A percentile compares a stretch with the other conserved stretches of the same genome.
Conservation (phyloP, 1,284 basidiomycete genomes). For the Agaricales sp. region DNA sequence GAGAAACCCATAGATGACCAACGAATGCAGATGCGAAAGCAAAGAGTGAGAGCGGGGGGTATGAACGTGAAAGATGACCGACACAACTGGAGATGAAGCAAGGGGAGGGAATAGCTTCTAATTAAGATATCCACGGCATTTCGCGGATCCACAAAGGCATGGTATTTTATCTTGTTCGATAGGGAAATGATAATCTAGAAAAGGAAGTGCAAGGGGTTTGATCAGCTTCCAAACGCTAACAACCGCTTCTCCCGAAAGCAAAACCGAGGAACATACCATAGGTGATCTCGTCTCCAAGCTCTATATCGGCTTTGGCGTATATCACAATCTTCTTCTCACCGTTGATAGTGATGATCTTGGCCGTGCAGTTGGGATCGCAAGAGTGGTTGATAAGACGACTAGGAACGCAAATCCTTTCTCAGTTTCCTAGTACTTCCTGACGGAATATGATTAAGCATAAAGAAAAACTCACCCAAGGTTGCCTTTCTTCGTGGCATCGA, state of each 20-base stretch:
- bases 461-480: constrained; percentile 75
- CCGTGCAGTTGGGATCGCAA: constrained; percentile 95
- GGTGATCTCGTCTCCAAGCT: constrained; percentile 91
- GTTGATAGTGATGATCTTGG: constrained; percentile 97
- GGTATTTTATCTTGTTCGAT: constrained; percentile 90
- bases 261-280: constrained; percentile 57
- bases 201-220: constrained; percentile 6
- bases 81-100: neutral
- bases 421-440: constrained; percentile 13
- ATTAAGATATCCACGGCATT: constrained; percentile 87
- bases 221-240: constrained; percentile 1
- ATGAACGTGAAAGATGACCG: no score
- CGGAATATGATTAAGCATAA: constrained; percentile 6
- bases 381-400: constrained; percentile 95
- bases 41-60: neutral
- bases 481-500: constrained; percentile 98
- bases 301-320: constrained; percentile 91
- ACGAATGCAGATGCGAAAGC: no score
- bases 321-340: constrained; percentile 99
- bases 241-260: constrained; percentile 2
- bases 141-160: constrained; percentile 78
- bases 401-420: constrained; percentile 10
- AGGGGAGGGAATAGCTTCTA: constrained; percentile 26
- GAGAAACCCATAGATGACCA: no score
- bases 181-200: constrained; percentile 83